These are phyloP conservation scores for Alnus glutinosa DNA, from an alignment of 306 rosid genomes.

Conservation along the genomic window DNA sequence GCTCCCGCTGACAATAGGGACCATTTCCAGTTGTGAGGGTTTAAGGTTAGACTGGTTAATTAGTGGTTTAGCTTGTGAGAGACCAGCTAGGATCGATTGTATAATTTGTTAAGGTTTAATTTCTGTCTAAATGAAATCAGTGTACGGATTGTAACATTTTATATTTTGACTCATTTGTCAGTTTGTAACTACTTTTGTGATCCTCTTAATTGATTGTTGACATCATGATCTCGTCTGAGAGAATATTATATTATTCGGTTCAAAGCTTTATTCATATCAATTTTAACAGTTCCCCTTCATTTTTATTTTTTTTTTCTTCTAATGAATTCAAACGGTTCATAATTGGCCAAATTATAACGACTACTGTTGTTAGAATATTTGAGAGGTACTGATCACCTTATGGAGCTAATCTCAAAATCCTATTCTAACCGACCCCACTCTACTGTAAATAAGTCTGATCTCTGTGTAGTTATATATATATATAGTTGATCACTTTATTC, in stretches of 20 bases:
- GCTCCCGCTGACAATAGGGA: slow-evolving; percentile 12
- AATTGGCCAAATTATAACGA: no score
- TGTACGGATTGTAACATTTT: neutral
- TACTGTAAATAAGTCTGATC: no score
- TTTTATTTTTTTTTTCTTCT: no score
- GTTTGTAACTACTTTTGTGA: neutral
- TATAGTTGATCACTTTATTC: no score
- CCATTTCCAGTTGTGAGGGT: slow-evolving; percentile 9
- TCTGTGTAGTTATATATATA: no score
- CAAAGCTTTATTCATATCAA: no score
- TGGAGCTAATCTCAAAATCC: no score
- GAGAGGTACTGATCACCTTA: no score
- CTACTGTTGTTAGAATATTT: no score
- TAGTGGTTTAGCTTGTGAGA: neutral
- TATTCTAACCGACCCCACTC: no score
- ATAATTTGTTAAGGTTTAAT: neutral
- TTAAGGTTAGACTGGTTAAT: neutral
- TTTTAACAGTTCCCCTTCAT: no score
- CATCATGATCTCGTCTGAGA: neutral
- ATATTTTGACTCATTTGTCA: neutral
- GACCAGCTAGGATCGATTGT: neutral
- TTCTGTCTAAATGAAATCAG: neutral
- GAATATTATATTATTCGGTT: neutral
- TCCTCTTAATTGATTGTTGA: neutral
- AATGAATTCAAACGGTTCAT: no score